A percentile compares a stretch with the other conserved stretches of the same genome.
These are phyloP conservation scores for Litchi chinensis DNA, from an alignment of 345 rosid genomes.

Conservation along the genomic window DNA sequence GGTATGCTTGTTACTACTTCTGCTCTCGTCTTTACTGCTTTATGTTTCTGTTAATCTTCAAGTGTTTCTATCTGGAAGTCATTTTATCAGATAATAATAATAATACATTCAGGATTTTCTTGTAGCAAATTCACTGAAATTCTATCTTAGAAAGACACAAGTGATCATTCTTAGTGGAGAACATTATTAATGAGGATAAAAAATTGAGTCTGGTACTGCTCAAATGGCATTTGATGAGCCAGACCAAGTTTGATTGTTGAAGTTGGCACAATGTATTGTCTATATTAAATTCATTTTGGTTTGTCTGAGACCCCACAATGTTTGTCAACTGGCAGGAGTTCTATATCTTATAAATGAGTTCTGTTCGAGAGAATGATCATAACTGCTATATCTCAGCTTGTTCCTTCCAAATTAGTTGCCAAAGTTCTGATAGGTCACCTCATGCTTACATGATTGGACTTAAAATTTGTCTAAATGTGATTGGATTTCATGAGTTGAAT, in stretches of 20 bases:
- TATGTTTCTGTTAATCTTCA: not conserved
- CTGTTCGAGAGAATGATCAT: not conserved
- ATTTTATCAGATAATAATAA: not conserved
- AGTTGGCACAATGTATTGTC: not conserved
- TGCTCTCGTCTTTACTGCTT: not conserved
- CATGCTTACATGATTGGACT: not conserved
- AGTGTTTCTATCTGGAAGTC: not conserved
- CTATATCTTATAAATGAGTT: not conserved
- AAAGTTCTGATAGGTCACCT: not conserved
- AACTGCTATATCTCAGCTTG: not conserved
- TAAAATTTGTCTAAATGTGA: not conserved
- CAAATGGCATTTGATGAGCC: conserved; percentile 1
- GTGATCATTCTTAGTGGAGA: not conserved
- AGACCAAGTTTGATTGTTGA: conserved; percentile 1
- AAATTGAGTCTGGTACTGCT: not conserved
- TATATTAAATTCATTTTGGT: not conserved
- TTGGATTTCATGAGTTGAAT: not conserved
- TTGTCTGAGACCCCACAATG: not conserved
- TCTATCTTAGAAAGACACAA: not conserved
- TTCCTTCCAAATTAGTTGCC: not conserved
- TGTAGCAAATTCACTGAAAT: not conserved
- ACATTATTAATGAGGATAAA: not conserved
- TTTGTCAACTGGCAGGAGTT: not conserved
- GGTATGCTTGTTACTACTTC: conserved; percentile 38
- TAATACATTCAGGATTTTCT: not conserved